Percentiles rank a stretch among this genome's conserved stretches.
phyloP scores from a whole-genome alignment of 2,329 filamentous ascomycete species.

The Coniochaeta sp. region DNA sequence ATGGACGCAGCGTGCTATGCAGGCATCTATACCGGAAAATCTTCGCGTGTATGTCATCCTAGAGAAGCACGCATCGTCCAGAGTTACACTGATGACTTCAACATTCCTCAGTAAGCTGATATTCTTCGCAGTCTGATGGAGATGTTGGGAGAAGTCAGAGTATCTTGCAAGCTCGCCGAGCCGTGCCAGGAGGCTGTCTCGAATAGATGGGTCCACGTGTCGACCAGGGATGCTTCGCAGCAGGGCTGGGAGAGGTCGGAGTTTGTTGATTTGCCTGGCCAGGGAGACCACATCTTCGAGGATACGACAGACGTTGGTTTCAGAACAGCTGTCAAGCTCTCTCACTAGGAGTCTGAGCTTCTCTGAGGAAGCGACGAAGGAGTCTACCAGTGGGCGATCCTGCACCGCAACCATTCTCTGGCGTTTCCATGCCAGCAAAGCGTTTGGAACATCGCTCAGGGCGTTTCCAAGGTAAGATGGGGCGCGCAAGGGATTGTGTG shows the following conservation, averaged over 20 bases:
- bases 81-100: conserved; percentile 18
- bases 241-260: not conserved
- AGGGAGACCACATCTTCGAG: not conserved
- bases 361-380: not conserved
- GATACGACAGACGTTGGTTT: not conserved
- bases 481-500: not conserved
- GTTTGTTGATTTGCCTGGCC: not conserved
- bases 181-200: conserved; percentile 5
- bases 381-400: not conserved
- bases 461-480: not conserved
- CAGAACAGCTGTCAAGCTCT: not conserved
- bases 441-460: not conserved
- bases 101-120: conserved; percentile 19
- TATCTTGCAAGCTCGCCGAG: conserved; percentile 29
- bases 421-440: not conserved
- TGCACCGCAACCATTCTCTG: too few relatives aligned
- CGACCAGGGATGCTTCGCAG: not conserved
- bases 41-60: not conserved
- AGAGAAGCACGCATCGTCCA: conserved; percentile 19
- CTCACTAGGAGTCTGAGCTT: not conserved
- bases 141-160: conserved; percentile 21
- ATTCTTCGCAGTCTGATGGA: conserved; percentile 24
- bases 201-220: not conserved
- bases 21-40: not conserved
- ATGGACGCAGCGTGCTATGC: conserved; percentile 4